Evolutionary conservation across 2,329 filamentous ascomycete species (phyloP).

Genomic region (Alternaria longipes): DNA sequence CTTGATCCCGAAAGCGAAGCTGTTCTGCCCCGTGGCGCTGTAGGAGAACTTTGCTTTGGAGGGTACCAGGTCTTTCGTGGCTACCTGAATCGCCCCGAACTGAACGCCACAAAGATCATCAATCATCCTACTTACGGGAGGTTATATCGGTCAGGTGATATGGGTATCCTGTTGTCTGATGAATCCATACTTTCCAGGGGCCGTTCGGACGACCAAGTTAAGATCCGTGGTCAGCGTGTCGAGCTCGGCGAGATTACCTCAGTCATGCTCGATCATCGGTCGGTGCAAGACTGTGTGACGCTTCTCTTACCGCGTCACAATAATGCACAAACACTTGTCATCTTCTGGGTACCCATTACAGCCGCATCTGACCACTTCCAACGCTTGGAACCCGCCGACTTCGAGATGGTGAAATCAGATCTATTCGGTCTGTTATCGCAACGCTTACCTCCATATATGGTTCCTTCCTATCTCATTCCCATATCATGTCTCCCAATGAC

Average conservation of each 20-base stretch:
- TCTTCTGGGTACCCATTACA: constrained; percentile 70
- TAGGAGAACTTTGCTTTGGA: constrained; percentile 88
- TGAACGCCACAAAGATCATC: constrained; percentile 74
- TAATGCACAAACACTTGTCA: constrained; percentile 65
- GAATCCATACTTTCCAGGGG: constrained; percentile 78
- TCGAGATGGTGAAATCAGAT: constrained; percentile 36
- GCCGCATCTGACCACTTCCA: constrained; percentile 40
- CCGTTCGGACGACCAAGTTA: constrained; percentile 80
- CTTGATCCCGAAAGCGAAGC: constrained; percentile 51
- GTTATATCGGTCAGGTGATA: constrained; percentile 83
- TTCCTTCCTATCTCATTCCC: constrained; percentile 77
- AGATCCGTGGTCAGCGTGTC: constrained; percentile 80
- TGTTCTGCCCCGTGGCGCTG: constrained; percentile 72
- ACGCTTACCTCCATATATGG: constrained; percentile 77
- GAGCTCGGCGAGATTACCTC: constrained; percentile 80
- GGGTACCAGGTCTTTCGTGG: constrained; percentile 80
- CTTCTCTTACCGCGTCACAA: constrained; percentile 62
- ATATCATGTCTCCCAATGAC: constrained; percentile 76
- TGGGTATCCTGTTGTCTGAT: constrained; percentile 80
- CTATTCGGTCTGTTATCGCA: constrained; percentile 66
- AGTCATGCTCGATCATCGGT: constrained; percentile 62
- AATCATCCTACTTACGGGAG: constrained; percentile 73
- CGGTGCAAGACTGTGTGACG: constrained; percentile 70
- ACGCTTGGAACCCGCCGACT: constrained; percentile 51
- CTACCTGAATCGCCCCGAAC: constrained; percentile 72